Conservation (phyloP, 2,329 filamentous ascomycete species). For the Diaporthe citri region DNA sequence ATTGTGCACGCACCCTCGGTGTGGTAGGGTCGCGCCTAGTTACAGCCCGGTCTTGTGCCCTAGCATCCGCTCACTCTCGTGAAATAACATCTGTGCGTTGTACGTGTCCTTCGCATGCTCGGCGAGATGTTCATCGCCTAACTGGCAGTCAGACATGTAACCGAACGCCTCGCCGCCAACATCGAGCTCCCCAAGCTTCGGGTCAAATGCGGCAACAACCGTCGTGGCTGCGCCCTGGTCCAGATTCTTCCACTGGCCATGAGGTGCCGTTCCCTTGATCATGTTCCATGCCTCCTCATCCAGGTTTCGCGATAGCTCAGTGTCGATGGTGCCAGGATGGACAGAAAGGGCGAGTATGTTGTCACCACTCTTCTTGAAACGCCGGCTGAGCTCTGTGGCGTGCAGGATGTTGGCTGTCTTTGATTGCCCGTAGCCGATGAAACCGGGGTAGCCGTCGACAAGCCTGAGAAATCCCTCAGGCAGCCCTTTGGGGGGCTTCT, state of each 20-base stretch:
- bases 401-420: constrained; percentile 63
- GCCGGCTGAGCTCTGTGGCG: constrained; percentile 50
- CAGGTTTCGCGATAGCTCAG: constrained; percentile 46
- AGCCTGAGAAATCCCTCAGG: constrained; percentile 31
- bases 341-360: constrained; percentile 34
- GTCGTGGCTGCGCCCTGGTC: constrained; percentile 56
- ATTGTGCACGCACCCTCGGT: background rate
- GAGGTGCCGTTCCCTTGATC: constrained; percentile 46
- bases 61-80: constrained; percentile 37
- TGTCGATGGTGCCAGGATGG: constrained; percentile 36
- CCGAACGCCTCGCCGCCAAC: constrained; percentile 39
- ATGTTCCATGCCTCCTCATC: constrained; percentile 42
- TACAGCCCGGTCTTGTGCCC: constrained; percentile 32
- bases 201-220: constrained; percentile 57
- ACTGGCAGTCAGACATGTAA: constrained; percentile 34
- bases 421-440: constrained; percentile 60
- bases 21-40: too few relatives aligned
- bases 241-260: constrained; percentile 51
- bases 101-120: constrained; percentile 33
- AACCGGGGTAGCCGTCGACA: constrained; percentile 46
- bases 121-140: constrained; percentile 29
- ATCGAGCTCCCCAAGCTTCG: constrained; percentile 46
- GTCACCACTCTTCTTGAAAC: constrained; percentile 45
- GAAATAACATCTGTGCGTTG: constrained; percentile 34
- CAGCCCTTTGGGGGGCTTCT: constrained; percentile 37